These are phyloP conservation scores for Rhizoclosmatium sp. DNA, from an alignment of 192 early-diverging fungal species.

Conservation along the genomic window DNA sequence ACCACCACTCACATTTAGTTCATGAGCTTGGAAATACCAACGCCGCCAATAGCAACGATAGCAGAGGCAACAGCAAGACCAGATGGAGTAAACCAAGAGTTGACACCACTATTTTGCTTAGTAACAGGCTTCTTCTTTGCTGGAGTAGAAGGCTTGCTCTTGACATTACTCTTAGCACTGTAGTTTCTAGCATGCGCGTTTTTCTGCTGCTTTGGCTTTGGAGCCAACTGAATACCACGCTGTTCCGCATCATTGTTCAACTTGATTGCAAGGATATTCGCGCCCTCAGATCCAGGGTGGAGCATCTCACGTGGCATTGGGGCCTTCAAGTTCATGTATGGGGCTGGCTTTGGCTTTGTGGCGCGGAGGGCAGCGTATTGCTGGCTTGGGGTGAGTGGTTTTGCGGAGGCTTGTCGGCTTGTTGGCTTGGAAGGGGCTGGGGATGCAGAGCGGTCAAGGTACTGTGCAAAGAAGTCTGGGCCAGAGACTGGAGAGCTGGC, in stretches of 20 bases:
- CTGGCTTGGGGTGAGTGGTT: conserved; percentile 14
- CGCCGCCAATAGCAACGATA: conserved; percentile 24
- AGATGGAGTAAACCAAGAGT: conserved; percentile 27
- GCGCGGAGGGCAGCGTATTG: conserved; percentile 29
- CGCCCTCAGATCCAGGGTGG: conserved; percentile 9
- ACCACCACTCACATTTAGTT: background rate
- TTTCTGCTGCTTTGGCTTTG: conserved; percentile 5
- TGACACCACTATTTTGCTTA: background rate
- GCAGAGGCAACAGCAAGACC: conserved; percentile 35
- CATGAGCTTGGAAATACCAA: conserved; percentile 5
- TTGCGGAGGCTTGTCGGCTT: background rate
- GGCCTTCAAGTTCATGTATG: conserved; percentile 12
- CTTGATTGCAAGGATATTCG: background rate
- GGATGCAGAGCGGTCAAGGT: conserved; percentile 5
- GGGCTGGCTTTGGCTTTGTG: conserved; percentile 32
- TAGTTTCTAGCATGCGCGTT: background rate
- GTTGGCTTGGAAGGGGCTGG: background rate
- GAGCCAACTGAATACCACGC: conserved; percentile 15
- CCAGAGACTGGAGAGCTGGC: conserved; percentile 10
- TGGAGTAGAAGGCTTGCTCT: background rate
- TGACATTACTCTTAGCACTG: background rate
- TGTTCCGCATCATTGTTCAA: conserved; percentile 24
- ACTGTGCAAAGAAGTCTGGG: conserved; percentile 21
- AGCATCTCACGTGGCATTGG: conserved; percentile 28
- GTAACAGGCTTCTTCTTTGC: background rate